Percentiles rank a stretch among this genome's conserved stretches.
Evolutionary conservation across 2,329 filamentous ascomycete species (phyloP).

Genomic region (Apiospora malaysiana): DNA sequence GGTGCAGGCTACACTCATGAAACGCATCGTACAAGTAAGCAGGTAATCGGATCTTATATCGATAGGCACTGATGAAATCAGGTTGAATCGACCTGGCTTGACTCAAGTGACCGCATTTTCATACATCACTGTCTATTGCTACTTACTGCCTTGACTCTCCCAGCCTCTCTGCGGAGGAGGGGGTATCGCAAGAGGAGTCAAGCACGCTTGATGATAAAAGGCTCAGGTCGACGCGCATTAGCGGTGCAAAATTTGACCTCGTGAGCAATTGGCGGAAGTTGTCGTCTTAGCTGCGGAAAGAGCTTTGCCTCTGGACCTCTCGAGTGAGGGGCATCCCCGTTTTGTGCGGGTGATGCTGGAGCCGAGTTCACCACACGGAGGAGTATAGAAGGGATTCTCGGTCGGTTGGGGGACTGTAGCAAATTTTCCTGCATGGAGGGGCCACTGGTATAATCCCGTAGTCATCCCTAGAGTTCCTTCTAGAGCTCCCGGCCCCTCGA

Average conservation of each 20-base stretch:
- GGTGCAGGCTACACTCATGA: background rate
- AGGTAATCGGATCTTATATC: background rate
- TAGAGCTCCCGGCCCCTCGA: conserved; percentile 16
- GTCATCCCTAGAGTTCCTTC: conserved; percentile 8
- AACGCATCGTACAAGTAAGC: background rate
- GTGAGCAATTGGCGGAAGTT: background rate
- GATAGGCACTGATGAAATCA: background rate
- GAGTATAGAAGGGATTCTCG: background rate
- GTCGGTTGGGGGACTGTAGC: background rate
- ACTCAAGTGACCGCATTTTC: conserved; percentile 1
- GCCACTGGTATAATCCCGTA: background rate
- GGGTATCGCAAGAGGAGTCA: background rate
- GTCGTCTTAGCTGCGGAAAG: background rate
- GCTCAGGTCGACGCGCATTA: conserved; percentile 15
- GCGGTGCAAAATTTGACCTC: conserved; percentile 4
- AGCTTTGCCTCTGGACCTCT: background rate
- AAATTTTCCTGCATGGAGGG: conserved; percentile 19
- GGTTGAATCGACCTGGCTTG: background rate
- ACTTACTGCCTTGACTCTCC: background rate
- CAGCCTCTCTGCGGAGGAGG: conserved; percentile 10
- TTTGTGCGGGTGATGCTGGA: conserved; percentile 2
- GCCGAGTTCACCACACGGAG: conserved; percentile 12
- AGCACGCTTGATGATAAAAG: background rate
- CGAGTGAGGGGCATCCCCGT: conserved; percentile 6
- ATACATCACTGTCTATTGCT: background rate